phyloP scores from a whole-genome alignment of 2,329 filamentous ascomycete species.

The Canariomyces notabilis region DNA sequence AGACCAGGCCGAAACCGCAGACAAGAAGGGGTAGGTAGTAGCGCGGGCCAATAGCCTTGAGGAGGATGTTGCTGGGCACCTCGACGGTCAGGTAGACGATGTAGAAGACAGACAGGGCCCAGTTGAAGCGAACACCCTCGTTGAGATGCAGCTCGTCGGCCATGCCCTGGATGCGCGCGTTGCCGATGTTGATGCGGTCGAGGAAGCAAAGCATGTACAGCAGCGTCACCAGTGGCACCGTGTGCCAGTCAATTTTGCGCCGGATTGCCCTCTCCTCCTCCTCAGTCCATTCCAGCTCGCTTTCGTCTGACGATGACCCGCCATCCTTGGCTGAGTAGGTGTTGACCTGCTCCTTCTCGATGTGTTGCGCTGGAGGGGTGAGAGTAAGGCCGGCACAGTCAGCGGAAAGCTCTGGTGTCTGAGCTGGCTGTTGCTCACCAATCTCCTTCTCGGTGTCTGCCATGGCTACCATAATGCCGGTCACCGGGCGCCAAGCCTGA shows the following conservation, averaged over 20 bases:
- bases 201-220: constrained; percentile 44
- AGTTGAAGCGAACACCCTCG: constrained; percentile 49
- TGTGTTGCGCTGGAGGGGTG: constrained; percentile 1
- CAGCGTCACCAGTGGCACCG: constrained; percentile 47
- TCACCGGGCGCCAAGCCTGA: neutral
- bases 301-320: constrained; percentile 15
- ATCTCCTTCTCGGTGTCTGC: constrained; percentile 20
- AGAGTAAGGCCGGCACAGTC: neutral
- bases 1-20: constrained; percentile 50
- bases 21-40: constrained; percentile 51
- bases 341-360: constrained; percentile 7
- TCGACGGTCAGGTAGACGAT: constrained; percentile 52
- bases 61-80: constrained; percentile 50
- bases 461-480: neutral
- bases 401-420: neutral
- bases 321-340: constrained; percentile 19
- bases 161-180: constrained; percentile 53
- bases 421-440: constrained; percentile 14
- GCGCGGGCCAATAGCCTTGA: constrained; percentile 49
- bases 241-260: constrained; percentile 48
- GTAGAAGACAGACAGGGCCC: constrained; percentile 54
- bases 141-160: constrained; percentile 42
- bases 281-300: constrained; percentile 41
- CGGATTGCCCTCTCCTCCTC: constrained; percentile 46
- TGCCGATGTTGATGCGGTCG: constrained; percentile 42